Percentiles rank a stretch among this genome's conserved stretches.
Conservation (phyloP, 495 filamentous ascomycete genomes). For the Bacidia gigantensis region DNA sequence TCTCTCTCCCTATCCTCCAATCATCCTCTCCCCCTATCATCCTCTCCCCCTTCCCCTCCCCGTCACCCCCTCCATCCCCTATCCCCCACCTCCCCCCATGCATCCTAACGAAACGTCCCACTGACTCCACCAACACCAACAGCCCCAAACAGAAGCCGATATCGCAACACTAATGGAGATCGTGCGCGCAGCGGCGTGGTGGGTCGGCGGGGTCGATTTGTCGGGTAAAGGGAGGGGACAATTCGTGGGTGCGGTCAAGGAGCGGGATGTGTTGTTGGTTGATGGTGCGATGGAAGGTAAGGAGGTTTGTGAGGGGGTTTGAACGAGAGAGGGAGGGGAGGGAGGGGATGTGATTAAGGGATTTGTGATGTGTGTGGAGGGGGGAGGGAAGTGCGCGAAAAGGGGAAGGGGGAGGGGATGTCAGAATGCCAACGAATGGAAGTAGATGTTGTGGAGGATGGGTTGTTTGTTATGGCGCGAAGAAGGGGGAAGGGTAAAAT, state of each 20-base stretch:
- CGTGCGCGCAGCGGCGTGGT: constrained; percentile 57
- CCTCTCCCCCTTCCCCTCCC: background rate
- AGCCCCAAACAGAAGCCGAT: constrained; percentile 52
- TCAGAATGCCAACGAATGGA: no score
- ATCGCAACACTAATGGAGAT: constrained; percentile 55
- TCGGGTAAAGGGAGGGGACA: constrained; percentile 11
- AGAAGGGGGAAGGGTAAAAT: no score
- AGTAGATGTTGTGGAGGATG: no score
- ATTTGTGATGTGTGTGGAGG: background rate
- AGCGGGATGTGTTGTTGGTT: constrained; percentile 5
- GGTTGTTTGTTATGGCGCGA: no score
- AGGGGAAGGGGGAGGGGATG: no score
- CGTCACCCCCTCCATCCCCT: no score
- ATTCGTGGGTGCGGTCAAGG: no score
- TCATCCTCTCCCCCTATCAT: background rate
- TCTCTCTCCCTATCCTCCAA: background rate
- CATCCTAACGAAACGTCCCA: no score
- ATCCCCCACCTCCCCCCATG: no score
- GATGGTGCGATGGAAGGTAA: background rate
- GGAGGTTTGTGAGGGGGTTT: background rate
- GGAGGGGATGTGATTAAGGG: background rate
- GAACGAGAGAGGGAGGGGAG: background rate
- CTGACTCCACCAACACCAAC: background rate
- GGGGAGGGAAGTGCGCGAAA: no score
- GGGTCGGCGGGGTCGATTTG: constrained; percentile 36